Base-by-base conservation (phyloP, 768 basidiomycete genomes). In the Leccinum barrowsii region DNA sequence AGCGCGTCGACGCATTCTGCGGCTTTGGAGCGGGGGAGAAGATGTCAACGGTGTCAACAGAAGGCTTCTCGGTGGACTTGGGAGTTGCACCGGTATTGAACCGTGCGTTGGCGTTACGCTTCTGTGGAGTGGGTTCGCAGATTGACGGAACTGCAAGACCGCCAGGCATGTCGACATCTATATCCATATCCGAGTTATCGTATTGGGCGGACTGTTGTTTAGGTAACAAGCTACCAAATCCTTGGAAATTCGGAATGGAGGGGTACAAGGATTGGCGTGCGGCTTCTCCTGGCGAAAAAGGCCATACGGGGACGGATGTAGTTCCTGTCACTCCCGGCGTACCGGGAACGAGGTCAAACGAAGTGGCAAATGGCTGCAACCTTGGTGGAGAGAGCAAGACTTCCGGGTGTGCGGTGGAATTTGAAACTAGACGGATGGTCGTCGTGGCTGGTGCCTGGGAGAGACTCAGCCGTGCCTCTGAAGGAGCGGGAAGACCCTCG, bases 271-370 rank as follows among this genome's bases (percentile, higher is more conserved):
- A 69, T 51, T 67, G 68, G 58, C 57, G 59, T 17, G 62, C 47
- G 26, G 52, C 58, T 34, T 60, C 59, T 26, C 64, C 47, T 3
- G 70, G 80, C 0, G 81, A 77, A 30, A 76, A 65, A 1, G 81
- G 78, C 76, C 80, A 79, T 61, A 75, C 68, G 51, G 70, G 68
- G 15, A 72, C 63, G 1, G 65, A 11, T 28, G 56, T 6, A 59
- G 62, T 50, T 48, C 50, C 64, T 12, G 61, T 48, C 4, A 59
- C 66, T 5, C 70, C 65, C 0, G 86, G 89, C 48, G 83, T 85
- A 22, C 77, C 82, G 61, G 86, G 76, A 19, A 82, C 78, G 28
- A 91, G 76, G 60, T 91, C 88, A 62, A 89, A 91, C 10, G 77
- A 76, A 2, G 89, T 88, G 49, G 80, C 73, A 66, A 86, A 85